Evolutionary conservation across 352 stramenopile species (phyloP).

Genomic region (Globisporangium radiosum): DNA sequence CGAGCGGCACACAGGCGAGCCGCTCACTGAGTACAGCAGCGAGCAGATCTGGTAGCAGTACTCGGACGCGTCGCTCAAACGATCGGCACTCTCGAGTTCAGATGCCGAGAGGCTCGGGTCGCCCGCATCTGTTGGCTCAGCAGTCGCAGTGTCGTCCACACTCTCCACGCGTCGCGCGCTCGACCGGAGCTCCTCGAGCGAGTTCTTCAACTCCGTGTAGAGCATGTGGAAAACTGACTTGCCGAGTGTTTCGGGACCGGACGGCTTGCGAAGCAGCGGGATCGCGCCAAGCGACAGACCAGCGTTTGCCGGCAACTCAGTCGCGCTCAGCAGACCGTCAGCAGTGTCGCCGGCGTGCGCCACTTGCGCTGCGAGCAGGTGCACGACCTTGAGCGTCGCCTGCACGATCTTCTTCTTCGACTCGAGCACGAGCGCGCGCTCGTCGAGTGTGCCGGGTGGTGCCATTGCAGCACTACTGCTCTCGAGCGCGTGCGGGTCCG

Average conservation of each 20-base stretch:
- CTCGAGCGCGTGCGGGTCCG: constrained; percentile 27
- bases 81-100: constrained; percentile 26
- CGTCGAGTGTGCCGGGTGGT: constrained; percentile 24
- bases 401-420: constrained; percentile 80
- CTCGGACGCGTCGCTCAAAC: constrained; percentile 57
- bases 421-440: constrained; percentile 31
- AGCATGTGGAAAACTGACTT: constrained; percentile 91
- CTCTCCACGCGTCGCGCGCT: constrained; percentile 13
- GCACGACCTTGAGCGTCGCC: constrained; percentile 81
- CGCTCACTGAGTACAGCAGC: constrained; percentile 83
- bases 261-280: constrained; percentile 75
- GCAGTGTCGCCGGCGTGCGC: constrained; percentile 63
- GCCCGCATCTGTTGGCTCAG: constrained; percentile 32
- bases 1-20: constrained; percentile 68
- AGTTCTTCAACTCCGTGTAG: constrained; percentile 86
- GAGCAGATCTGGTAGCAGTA: constrained; percentile 90
- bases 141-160: constrained; percentile 12
- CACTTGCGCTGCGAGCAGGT: constrained; percentile 84
- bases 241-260: constrained; percentile 78
- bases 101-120: constrained; percentile 30
- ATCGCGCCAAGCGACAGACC: constrained; percentile 59
- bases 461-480: constrained; percentile 4
- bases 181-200: constrained; percentile 63
- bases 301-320: constrained; percentile 34
- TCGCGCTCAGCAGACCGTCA: constrained; percentile 47